Percentiles rank a stretch among this genome's conserved stretches.
Conservation (phyloP, 305 asterid genomes). For the Euphrasia arctica region DNA sequence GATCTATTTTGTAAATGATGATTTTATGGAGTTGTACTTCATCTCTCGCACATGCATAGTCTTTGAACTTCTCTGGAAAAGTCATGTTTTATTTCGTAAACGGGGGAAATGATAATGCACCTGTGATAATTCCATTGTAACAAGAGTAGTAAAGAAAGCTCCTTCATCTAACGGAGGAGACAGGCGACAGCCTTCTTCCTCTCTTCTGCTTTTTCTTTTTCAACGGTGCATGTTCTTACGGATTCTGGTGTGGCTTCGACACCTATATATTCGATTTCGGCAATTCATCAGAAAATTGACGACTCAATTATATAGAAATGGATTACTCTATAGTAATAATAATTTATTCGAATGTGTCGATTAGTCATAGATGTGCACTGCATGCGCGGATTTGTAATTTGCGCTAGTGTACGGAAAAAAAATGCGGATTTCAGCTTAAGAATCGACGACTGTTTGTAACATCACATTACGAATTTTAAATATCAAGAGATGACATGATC, state of each 20-base stretch:
- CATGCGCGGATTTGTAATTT: no score
- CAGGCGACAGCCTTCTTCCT: constrained; percentile 74
- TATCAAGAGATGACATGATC: no score
- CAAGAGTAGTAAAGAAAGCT: constrained; percentile 53
- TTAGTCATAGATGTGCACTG: no score
- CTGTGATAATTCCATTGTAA: constrained; percentile 65
- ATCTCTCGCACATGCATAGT: no score
- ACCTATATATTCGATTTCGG: background rate
- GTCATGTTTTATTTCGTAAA: constrained; percentile 1
- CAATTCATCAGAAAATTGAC: constrained; percentile 1
- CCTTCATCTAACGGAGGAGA: constrained; percentile 94
- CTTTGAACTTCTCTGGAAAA: no score
- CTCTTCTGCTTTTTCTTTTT: constrained; percentile 40
- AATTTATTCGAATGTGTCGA: background rate
- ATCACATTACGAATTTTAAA: no score
- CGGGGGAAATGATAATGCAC: constrained; percentile 32
- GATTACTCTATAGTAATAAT: background rate
- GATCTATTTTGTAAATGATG: no score
- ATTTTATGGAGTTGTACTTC: no score
- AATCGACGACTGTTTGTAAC: no score
- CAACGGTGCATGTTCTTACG: constrained; percentile 43
- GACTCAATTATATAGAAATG: background rate
- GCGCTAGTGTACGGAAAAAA: no score
- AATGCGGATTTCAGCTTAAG: no score
- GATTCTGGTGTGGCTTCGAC: constrained; percentile 61